These are phyloP conservation scores for Solanum habrochaites DNA, from an alignment of 257 asterid genomes.

Conservation along the genomic window DNA sequence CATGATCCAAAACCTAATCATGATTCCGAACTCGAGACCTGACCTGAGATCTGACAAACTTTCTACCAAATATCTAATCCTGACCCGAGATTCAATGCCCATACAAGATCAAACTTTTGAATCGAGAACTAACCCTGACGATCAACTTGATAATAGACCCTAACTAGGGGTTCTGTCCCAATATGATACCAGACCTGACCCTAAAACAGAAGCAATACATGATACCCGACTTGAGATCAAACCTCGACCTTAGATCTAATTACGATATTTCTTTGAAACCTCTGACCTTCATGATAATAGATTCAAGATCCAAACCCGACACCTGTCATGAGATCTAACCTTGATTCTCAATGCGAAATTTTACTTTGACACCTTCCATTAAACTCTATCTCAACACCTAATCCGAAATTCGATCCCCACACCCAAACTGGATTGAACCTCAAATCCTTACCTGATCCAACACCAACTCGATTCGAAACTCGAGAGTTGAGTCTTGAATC, in stretches of 20 bases:
- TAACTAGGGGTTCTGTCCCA: background rate
- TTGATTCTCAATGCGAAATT: background rate
- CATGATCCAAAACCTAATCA: accelerated
- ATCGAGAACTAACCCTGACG: background rate
- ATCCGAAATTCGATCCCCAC: background rate
- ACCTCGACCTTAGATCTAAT: background rate
- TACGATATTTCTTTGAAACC: background rate
- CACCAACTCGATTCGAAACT: background rate
- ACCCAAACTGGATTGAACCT: background rate
- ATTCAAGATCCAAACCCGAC: background rate
- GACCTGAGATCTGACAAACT: background rate
- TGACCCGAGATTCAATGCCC: background rate
- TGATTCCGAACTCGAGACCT: no score
- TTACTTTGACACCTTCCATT: background rate
- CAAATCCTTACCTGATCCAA: background rate
- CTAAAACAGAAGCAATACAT: background rate
- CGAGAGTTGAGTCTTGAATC: background rate
- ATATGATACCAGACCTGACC: background rate
- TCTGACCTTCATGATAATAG: background rate
- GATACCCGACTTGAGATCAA: background rate
- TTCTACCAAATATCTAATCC: background rate
- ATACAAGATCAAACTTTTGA: background rate
- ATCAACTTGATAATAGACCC: background rate
- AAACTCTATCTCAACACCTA: background rate
- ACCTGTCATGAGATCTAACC: background rate